Percentiles rank a stretch among this genome's conserved stretches.
These are phyloP conservation scores for Psilocybe tampanensis DNA, from an alignment of 768 basidiomycete genomes.

Conservation along the genomic window DNA sequence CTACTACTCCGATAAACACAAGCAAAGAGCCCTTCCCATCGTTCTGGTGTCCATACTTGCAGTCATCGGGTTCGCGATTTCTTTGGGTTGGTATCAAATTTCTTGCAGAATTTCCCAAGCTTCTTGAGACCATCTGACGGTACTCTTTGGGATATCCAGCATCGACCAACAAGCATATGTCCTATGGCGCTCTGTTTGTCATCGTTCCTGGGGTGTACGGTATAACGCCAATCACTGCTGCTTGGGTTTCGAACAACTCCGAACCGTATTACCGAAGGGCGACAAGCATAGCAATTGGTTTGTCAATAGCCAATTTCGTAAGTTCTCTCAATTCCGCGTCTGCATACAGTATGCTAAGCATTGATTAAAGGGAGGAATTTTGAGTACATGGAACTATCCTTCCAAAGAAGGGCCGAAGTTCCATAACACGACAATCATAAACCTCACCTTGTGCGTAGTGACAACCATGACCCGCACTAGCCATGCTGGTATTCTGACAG, in stretches of 20 bases:
- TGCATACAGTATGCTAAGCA: neutral
- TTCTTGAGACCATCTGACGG: neutral
- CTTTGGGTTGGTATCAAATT: neutral
- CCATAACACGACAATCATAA: slow-evolving; percentile 37
- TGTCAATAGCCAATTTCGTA: slow-evolving; percentile 36
- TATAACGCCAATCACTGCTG: slow-evolving; percentile 28
- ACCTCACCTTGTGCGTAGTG: slow-evolving; percentile 33
- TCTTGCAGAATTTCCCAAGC: neutral
- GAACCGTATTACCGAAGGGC: slow-evolving; percentile 39
- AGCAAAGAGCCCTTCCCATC: slow-evolving; percentile 2
- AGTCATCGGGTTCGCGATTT: slow-evolving; percentile 7
- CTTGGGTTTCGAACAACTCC: slow-evolving; percentile 41
- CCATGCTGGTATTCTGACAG: neutral
- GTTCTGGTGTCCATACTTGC: slow-evolving; percentile 1
- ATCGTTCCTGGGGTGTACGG: slow-evolving; percentile 38
- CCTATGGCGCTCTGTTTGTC: slow-evolving; percentile 37
- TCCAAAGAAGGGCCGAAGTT: slow-evolving; percentile 38
- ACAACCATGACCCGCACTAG: neutral
- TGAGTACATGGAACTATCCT: slow-evolving; percentile 43
- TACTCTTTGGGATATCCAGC: slow-evolving; percentile 12
- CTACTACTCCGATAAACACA: slow-evolving; percentile 6
- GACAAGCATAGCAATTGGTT: slow-evolving; percentile 35
- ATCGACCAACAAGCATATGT: slow-evolving; percentile 22
- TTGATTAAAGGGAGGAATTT: slow-evolving; percentile 32
- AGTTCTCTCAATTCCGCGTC: slow-evolving; percentile 1